Evolutionary conservation across 1,284 basidiomycete genomes (phyloP), one percentile per base, ranked within the genome.

Genomic region (Cryptococcus wingfieldii): DNA sequence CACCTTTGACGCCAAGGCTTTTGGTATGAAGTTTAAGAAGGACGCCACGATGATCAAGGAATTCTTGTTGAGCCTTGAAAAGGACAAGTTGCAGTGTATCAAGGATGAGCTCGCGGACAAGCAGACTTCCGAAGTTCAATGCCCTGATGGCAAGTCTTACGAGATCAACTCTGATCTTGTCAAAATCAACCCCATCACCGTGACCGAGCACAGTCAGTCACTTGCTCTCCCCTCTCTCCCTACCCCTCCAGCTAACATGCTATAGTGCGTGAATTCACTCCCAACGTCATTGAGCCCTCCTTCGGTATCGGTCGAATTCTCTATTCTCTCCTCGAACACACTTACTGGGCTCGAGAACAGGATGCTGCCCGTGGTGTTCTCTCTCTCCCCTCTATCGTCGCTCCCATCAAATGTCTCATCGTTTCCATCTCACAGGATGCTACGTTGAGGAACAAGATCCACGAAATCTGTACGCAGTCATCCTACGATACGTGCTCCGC

Each of bases 231-330:
- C n/a, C 23, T 14, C 19, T 41, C 14, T 10, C 14, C 14, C n/a
- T 18, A 18, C 18, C 6, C 10, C 7, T 1, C 19, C 8, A 25
- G 14, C 18, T 42, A 10, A 41, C 50, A 46, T 39, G 38, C 31
- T 16, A 18, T 9, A 90, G 92, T 92, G 62, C 89, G 95, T 67
- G 94, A 97, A 78, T 98, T 84, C 77, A 91, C 86, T 48, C 95
- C 95, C 47, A 98, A 98, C 78, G 95, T 99, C 76, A 96, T 98
- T 72, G 95, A 98, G 77, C 95, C 95, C 28, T 99, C 96, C 18
- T 98, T 98, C 77, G 95, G 96, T 66, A 86, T 98, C 67, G 95
- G 95, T 56, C 90, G 95, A 58, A 97, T 98, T 70, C 82, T 98
- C 48, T 98, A 98, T 78, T 86, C 86, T 38, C 80, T 98, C 51